Evolutionary conservation across 345 rosid genomes (phyloP).

Genomic region (Acer saccharum): DNA sequence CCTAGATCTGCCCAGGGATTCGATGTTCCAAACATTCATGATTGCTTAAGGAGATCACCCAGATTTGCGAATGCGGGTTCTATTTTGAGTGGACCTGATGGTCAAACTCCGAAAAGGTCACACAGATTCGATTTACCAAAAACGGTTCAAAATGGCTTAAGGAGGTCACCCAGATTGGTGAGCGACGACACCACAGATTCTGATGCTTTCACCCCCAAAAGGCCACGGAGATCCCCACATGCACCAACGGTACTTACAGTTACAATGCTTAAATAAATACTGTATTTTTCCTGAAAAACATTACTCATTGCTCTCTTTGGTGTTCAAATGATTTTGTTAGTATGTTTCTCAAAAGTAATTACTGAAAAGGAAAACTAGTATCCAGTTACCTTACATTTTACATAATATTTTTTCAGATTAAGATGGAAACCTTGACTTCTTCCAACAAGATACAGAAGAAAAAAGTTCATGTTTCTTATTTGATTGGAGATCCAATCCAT

Average conservation of each 20-base stretch:
- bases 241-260: no score
- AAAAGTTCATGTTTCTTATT: conserved; percentile 23
- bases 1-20: not conserved
- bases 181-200: not conserved
- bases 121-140: conserved; percentile 14
- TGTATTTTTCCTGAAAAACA: no score
- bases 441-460: conserved; percentile 24
- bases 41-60: conserved; percentile 19
- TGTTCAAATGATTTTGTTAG: no score
- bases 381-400: not conserved
- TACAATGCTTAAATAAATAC: no score
- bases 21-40: not conserved
- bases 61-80: conserved; percentile 5
- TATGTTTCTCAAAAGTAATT: no score
- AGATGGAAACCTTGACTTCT: conserved; percentile 27
- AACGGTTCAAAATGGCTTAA: not conserved
- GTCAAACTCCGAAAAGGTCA: conserved; percentile 25
- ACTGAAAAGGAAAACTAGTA: no score
- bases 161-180: conserved; percentile 22
- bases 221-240: conserved; percentile 25
- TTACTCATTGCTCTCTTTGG: no score
- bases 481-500: conserved; percentile 74
- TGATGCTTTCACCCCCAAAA: conserved; percentile 7
- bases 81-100: not conserved
- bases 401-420: not conserved